Conservation (phyloP, 257 asterid genomes). For the Fraxinus quadrangulata region DNA sequence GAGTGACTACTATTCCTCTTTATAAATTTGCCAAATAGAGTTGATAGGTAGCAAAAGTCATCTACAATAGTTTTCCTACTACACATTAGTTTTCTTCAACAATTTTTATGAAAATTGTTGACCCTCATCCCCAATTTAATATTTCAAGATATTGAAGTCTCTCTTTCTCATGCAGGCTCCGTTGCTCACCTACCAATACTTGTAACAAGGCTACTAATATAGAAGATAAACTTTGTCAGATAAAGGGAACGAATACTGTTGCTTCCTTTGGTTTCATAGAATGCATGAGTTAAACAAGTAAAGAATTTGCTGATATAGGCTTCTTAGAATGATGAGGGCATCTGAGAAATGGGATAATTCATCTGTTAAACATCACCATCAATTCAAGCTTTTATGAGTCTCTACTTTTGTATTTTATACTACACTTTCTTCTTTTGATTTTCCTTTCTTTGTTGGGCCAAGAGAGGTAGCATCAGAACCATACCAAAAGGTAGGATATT, state of each 20-base stretch:
- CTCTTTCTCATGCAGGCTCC: constrained; percentile 53
- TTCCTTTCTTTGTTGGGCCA: constrained; percentile 2
- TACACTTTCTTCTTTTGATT: constrained; percentile 14
- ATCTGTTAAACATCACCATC: constrained; percentile 45
- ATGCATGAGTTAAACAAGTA: constrained; percentile 1
- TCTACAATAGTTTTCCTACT: too few species aligned
- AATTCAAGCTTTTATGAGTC: constrained; percentile 6
- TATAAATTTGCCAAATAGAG: too few species aligned
- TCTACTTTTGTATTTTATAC: neutral
- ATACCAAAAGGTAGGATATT: neutral
- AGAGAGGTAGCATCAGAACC: constrained; percentile 8
- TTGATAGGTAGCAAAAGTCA: too few species aligned
- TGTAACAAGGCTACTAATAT: constrained; percentile 23
- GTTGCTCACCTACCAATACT: constrained; percentile 53
- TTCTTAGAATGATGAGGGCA: constrained; percentile 19
- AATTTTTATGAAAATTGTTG: too few species aligned
- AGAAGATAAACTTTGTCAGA: constrained; percentile 18
- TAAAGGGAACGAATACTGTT: constrained; percentile 22
- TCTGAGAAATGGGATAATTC: constrained; percentile 14
- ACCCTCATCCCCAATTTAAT: neutral
- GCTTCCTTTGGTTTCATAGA: constrained; percentile 5
- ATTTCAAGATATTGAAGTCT: neutral
- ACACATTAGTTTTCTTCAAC: neutral
- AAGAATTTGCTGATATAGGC: constrained; percentile 18
- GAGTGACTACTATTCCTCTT: too few species aligned